These are phyloP conservation scores for Haematococcus sp. DNA, from an alignment of 139 green algal genomes.

Conservation along the genomic window DNA sequence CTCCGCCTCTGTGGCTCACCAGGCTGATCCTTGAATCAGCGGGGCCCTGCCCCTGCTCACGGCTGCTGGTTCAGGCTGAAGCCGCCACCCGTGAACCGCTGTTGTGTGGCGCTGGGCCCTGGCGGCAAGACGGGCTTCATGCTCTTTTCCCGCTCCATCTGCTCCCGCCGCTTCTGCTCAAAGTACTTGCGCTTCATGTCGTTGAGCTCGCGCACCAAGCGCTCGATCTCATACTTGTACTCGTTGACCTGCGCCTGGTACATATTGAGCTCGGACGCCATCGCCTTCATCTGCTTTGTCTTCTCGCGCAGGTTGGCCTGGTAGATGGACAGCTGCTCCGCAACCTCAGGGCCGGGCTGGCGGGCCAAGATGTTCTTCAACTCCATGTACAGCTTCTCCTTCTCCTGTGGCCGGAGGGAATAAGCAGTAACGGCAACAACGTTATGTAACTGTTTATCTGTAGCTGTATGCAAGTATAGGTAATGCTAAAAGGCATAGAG, in stretches of 20 bases:
- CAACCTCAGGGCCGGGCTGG: constrained; percentile 82
- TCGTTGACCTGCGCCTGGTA: constrained; percentile 85
- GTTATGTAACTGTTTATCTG: neutral
- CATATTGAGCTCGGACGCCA: constrained; percentile 92
- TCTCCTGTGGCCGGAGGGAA: constrained; percentile 56
- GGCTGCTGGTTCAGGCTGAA: constrained; percentile 46
- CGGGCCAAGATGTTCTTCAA: constrained; percentile 87
- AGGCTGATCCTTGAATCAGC: too few species aligned
- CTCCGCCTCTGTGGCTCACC: too few species aligned
- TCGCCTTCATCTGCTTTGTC: constrained; percentile 91
- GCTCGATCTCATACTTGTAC: constrained; percentile 92
- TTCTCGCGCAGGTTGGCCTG: constrained; percentile 85
- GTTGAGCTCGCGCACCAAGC: constrained; percentile 70
- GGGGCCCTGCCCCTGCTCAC: constrained; percentile 9
- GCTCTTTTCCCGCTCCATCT: constrained; percentile 52
- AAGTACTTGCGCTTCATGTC: constrained; percentile 86
- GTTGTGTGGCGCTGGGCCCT: constrained; percentile 23
- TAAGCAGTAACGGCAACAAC: neutral
- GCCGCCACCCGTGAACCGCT: constrained; percentile 51
- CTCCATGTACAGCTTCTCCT: constrained; percentile 91
- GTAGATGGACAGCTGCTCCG: constrained; percentile 83
- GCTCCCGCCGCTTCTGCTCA: constrained; percentile 69
- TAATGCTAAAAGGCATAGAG: too few species aligned
- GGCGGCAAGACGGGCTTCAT: constrained; percentile 22
- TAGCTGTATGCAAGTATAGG: neutral